Base-by-base conservation (phyloP, 192 early-diverging fungal genomes). In the Dissophora globulifera region DNA sequence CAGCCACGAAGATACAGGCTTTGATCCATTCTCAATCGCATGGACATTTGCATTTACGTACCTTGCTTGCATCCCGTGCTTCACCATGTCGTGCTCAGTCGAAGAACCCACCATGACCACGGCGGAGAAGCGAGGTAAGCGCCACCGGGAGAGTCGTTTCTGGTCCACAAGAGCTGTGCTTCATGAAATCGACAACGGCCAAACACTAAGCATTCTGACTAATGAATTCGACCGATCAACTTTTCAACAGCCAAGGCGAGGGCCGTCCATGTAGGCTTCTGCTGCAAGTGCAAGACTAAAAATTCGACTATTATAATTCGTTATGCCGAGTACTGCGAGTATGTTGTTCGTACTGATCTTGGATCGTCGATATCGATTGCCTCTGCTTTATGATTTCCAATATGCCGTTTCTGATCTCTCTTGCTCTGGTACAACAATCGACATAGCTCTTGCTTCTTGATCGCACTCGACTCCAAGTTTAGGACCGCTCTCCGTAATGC, bases 241-340 rank as follows among this genome's bases (percentile, higher is more conserved):
- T 10, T 62, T 12, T 41, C 8, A 1, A 41, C 42, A 76, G 72
- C 72, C 58, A 67, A 67, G 52, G 50, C 41, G 15, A 76, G 72
- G 26, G 63, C 58, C 13, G 72, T 76, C 29, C 72, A 76, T 33
- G 57, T 22, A 15, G 72, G 72, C 1, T 76, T 69, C 12, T 95
- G 93, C 60, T 80, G 89, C 62, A 96, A 96, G 68, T 96, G 94
- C 84, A 96, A 94, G 60, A 78, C 69, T 2, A 69, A 82, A 45
- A 71, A 76, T 40, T 88, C 93, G 9, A 85, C 81, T 33, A 81
- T 96, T 26, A 56, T 84, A 17, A 85, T 93, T 47, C 85, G 93
- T 48, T 86, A 86, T 60, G 85, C 86, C 38, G 76, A 84, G 57
- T 96, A 94, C 81, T 96, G 94, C 88, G 87, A 89, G 88, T 86